Base-by-base conservation (phyloP, 2,329 filamentous ascomycete genomes). In the Aspergillus sp. region DNA sequence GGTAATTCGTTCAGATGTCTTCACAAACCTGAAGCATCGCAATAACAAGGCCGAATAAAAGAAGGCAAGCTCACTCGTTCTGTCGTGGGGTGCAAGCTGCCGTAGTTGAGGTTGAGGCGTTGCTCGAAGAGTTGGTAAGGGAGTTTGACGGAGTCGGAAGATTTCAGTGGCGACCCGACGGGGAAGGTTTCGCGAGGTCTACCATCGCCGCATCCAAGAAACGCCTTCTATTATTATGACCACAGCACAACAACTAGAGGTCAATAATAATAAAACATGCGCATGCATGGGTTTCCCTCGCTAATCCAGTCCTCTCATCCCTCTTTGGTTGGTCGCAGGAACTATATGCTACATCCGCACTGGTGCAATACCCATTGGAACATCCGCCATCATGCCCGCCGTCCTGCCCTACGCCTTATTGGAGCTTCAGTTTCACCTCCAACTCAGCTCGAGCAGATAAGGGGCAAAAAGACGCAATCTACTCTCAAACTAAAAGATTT, bases 401-500 rank as follows among this genome's bases (percentile, higher is more conserved):
- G 55, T 23, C 46, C 59, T 37, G 44, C 42, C n/a, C 43, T 54
- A 46, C 57, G 52, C 33, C 39, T 57, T 44, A 55, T 57, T 45
- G 55, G 51, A 39, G 45, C 45, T 45, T 50, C 50, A 46, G 44
- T 45, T 45, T 47, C 51, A 35, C 47, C 41, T 43, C 43, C 56
- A 20, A 47, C 15, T 42, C 25, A 30, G 25, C 17, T 53, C 20
- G 48, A 54, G 25, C 39, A 50, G 38, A 54, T 54, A 42, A 59
- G 66, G 55, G 57, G 60, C 38, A 67, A 67, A 43, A 72, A 69
- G 56, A 68, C 62, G 1, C 61, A 64, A 46, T 57, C 67, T 3
- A 66, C 63, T 0, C 54, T 65, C 22, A 72, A 70, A 41, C 55
- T 74, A 20, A 69, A 74, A 50, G 72, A 79, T 22, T 67, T 83